phyloP scores from a whole-genome alignment of 148 eudicot species.

The Fagopyrum homotropicum region DNA sequence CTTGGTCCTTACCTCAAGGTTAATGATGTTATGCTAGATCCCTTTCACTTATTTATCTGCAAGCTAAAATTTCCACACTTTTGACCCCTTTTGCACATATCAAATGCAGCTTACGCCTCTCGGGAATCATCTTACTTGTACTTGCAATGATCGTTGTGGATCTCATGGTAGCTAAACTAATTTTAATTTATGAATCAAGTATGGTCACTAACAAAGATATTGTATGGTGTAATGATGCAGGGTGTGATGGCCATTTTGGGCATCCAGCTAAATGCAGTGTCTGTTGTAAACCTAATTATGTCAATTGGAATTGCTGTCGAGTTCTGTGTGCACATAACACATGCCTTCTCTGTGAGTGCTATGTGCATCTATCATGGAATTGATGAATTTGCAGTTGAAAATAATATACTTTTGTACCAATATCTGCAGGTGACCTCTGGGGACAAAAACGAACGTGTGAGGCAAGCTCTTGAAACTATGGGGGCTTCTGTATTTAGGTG shows the following conservation, averaged over 20 bases:
- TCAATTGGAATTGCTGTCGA: conserved; percentile 95
- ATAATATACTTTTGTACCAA: not conserved
- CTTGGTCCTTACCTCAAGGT: conserved; percentile 58
- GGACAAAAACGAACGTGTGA: conserved; percentile 38
- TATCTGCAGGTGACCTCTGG: conserved; percentile 40
- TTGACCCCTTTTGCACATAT: conserved; percentile 4
- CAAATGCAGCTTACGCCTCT: conserved; percentile 56
- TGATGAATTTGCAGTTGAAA: not conserved
- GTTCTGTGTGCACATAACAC: conserved; percentile 93
- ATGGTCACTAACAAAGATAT: not conserved
- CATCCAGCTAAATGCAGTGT: conserved; percentile 87
- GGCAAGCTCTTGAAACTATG: conserved; percentile 57
- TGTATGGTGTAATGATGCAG: conserved; percentile 42
- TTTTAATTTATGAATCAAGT: not conserved
- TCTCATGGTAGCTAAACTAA: conserved; percentile 39
- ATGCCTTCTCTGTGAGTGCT: conserved; percentile 84
- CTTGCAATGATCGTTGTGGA: conserved; percentile 65
- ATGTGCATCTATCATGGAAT: not conserved
- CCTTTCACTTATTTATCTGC: not conserved
- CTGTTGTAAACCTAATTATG: conserved; percentile 96
- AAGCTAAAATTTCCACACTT: not conserved
- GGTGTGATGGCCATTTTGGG: conserved; percentile 87
- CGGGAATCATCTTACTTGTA: conserved; percentile 57
- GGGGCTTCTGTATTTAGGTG: conserved; percentile 79
- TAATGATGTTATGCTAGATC: not conserved